Conservation (phyloP, 2,329 filamentous ascomycete genomes). For the Trichoderma cornu-damae region DNA sequence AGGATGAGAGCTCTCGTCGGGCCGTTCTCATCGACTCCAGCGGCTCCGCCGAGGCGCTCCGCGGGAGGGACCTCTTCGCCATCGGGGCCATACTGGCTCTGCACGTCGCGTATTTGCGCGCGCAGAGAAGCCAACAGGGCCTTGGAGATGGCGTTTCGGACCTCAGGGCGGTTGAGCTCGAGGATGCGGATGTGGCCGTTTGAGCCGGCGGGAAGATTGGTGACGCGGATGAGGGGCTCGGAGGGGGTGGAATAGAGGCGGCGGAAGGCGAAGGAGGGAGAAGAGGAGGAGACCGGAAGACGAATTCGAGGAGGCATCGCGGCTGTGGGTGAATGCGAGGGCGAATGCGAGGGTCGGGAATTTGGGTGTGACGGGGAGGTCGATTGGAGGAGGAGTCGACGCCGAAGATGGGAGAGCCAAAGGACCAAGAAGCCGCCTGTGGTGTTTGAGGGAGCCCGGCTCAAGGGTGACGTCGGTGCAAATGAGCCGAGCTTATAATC, state of each 20-base stretch:
- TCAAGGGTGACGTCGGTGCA: slow-evolving; percentile 14
- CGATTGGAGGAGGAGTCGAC: neutral
- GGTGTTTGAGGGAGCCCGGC: slow-evolving; percentile 1
- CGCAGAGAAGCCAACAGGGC: slow-evolving; percentile 68
- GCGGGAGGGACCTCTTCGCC: slow-evolving; percentile 47
- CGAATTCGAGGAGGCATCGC: slow-evolving; percentile 33
- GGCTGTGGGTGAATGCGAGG: slow-evolving; percentile 1
- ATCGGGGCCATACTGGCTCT: slow-evolving; percentile 52
- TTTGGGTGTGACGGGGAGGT: neutral
- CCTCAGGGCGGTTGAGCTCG: slow-evolving; percentile 75
- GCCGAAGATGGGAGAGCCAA: neutral
- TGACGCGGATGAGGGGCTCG: slow-evolving; percentile 60
- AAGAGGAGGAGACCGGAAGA: slow-evolving; percentile 23
- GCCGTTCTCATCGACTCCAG: slow-evolving; percentile 42
- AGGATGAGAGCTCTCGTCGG: slow-evolving; percentile 77
- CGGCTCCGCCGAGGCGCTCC: slow-evolving; percentile 42
- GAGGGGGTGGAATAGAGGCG: slow-evolving; percentile 42
- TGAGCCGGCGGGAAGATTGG: slow-evolving; percentile 62
- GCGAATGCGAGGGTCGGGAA: neutral
- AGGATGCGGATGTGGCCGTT: slow-evolving; percentile 83
- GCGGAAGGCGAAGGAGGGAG: slow-evolving; percentile 19
- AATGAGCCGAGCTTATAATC: slow-evolving; percentile 9
- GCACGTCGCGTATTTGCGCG: slow-evolving; percentile 66
- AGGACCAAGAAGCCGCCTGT: neutral
- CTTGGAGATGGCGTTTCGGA: slow-evolving; percentile 86